Evolutionary conservation across 1,284 basidiomycete species (phyloP).

Genomic region (Paramarasmius palmivorus): DNA sequence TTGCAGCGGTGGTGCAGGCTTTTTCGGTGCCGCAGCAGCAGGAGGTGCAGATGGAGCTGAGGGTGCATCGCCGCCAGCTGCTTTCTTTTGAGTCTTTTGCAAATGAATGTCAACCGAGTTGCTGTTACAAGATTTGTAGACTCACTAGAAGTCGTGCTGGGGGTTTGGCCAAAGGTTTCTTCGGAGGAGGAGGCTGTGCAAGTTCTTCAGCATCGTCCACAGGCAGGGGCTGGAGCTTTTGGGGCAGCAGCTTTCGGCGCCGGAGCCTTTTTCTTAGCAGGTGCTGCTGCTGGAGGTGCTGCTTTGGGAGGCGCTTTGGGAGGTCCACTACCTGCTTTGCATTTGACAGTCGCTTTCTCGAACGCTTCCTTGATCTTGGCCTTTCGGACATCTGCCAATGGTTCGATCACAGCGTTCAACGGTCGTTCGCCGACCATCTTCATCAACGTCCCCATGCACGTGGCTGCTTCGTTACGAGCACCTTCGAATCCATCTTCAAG

Average conservation of each 20-base stretch:
- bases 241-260: conserved; percentile 28
- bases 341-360: conserved; percentile 86
- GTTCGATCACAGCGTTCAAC: conserved; percentile 87
- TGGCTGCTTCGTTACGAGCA: conserved; percentile 88
- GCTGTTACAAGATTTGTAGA: too few species aligned
- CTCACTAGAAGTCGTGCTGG: conserved; percentile 49
- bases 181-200: conserved; percentile 30
- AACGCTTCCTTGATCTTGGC: conserved; percentile 94
- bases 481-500: conserved; percentile 91
- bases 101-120: conserved; percentile 1
- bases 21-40: conserved; percentile 17
- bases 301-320: conserved; percentile 35
- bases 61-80: conserved; percentile 30
- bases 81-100: conserved; percentile 54
- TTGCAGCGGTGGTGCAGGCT: conserved; percentile 47
- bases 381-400: conserved; percentile 87
- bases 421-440: conserved; percentile 96
- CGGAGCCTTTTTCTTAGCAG: conserved; percentile 46
- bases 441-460: conserved; percentile 90
- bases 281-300: conserved; percentile 39
- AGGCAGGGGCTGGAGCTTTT: conserved; percentile 17
- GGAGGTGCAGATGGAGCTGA: conserved; percentile 24
- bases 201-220: conserved; percentile 27
- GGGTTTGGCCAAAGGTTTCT: conserved; percentile 50
- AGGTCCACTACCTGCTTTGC: conserved; percentile 62